Conservation (phyloP, 805 yeast species). For the Hanseniaspora clermontiae region DNA sequence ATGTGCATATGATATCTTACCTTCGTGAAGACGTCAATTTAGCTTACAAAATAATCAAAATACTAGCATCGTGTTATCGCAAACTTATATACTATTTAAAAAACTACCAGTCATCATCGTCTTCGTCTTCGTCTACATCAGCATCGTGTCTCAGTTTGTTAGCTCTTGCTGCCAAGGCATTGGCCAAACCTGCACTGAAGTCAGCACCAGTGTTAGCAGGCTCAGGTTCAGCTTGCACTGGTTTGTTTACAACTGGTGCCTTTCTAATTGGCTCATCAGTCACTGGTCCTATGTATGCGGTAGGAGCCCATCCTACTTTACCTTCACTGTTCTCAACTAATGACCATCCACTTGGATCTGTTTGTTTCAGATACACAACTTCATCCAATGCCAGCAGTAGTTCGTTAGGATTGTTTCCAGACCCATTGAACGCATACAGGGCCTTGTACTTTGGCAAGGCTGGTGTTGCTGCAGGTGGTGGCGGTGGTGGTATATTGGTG, state of each 20-base stretch:
- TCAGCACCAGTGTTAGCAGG: conserved; percentile 19
- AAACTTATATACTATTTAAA: too few relatives aligned
- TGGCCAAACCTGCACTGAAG: conserved; percentile 78
- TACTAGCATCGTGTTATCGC: not conserved
- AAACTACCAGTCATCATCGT: conserved; percentile 30
- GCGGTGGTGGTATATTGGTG: conserved; percentile 45
- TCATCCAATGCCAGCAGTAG: conserved; percentile 68
- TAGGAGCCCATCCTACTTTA: conserved; percentile 94
- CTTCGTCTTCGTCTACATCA: conserved; percentile 59
- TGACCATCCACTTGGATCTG: conserved; percentile 88
- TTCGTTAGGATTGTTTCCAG: conserved; percentile 61
- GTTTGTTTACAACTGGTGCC: conserved; percentile 28
- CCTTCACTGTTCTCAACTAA: conserved; percentile 69
- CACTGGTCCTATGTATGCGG: conserved; percentile 67
- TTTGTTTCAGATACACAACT: conserved; percentile 54
- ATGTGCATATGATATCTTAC: not conserved
- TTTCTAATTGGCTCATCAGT: conserved; percentile 29
- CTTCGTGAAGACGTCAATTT: not conserved
- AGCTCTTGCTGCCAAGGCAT: conserved; percentile 71
- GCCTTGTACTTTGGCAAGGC: conserved; percentile 72
- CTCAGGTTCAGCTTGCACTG: conserved; percentile 17
- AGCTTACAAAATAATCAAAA: too few relatives aligned
- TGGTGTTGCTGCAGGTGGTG: conserved; percentile 51
- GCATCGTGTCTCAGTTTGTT: conserved; percentile 46
- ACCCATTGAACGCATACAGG: conserved; percentile 76